phyloP scores from a whole-genome alignment of 352 stramenopile genomes.

The Phytophthora nicotianae region DNA sequence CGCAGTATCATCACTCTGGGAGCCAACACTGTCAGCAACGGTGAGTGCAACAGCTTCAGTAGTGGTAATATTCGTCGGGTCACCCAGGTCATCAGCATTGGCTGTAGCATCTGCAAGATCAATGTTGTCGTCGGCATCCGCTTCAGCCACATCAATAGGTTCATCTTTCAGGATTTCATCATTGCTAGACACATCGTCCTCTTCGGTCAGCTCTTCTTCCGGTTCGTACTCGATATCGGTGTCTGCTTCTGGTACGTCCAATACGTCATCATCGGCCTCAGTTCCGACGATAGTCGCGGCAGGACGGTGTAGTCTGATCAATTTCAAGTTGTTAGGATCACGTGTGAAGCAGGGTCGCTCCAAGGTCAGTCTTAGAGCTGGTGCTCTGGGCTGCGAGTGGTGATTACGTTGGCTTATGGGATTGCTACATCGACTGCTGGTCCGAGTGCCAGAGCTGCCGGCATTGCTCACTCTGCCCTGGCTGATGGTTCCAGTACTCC shows the following conservation, averaged over 20 bases:
- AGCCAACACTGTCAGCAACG: no score
- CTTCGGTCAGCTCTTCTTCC: conserved; percentile 1
- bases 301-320: conserved; percentile 27
- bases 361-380: conserved; percentile 15
- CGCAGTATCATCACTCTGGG: neutral
- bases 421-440: conserved; percentile 1
- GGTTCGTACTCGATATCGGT: conserved; percentile 12
- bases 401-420: conserved; percentile 8
- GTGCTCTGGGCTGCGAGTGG: conserved; percentile 4
- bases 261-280: neutral
- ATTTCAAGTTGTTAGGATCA: conserved; percentile 26
- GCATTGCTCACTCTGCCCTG: conserved; percentile 1
- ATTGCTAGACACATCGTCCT: neutral
- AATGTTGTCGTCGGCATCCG: neutral
- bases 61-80: no score
- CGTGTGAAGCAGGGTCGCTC: conserved; percentile 19
- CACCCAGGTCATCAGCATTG: neutral
- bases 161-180: neutral
- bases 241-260: conserved; percentile 6
- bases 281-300: neutral
- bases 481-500: conserved; percentile 13
- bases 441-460: neutral
- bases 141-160: neutral
- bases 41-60: neutral
- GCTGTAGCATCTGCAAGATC: neutral